Percentiles rank a stretch among this genome's conserved stretches.
Conservation (phyloP, 225 moss, liverwort and hornwort genomes). For the Straminergon stramineum region DNA sequence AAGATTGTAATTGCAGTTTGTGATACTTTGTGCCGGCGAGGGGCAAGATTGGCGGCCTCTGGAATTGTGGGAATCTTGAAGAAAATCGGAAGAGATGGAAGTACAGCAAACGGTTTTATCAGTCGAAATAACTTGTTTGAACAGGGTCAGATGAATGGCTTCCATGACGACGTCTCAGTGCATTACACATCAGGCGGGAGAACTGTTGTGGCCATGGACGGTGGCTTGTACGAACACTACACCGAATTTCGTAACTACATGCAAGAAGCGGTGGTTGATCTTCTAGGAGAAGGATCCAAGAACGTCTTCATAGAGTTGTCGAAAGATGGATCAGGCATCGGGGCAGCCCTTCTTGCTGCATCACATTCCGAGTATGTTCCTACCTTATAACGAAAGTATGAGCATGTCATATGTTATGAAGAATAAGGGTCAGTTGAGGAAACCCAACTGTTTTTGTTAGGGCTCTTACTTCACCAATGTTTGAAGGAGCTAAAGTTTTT, state of each 20-base stretch:
- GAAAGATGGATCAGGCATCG: slow-evolving; percentile 93
- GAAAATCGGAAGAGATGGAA: slow-evolving; percentile 80
- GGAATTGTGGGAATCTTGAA: slow-evolving; percentile 89
- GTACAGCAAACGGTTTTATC: background rate
- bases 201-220: slow-evolving; percentile 87
- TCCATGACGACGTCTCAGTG: background rate
- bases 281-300: slow-evolving; percentile 56
- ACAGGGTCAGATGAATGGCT: slow-evolving; percentile 17
- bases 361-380: slow-evolving; percentile 50
- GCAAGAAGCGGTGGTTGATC: slow-evolving; percentile 64
- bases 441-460: background rate
- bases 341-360: slow-evolving; percentile 89
- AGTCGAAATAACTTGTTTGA: slow-evolving; percentile 2
- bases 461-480: background rate
- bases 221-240: slow-evolving; percentile 88
- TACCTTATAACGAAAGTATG: background rate
- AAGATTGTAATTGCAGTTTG: slow-evolving; percentile 69
- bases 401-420: background rate
- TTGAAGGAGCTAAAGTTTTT: background rate
- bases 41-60: slow-evolving; percentile 77
- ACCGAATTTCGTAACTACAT: slow-evolving; percentile 65
- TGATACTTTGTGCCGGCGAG: slow-evolving; percentile 69
- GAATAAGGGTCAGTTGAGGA: background rate
- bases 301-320: slow-evolving; percentile 70
- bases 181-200: slow-evolving; percentile 20